Percentiles rank a stretch among this genome's conserved stretches.
Conservation (phyloP, 352 stramenopile genomes). For the Phytophthora kernoviae region DNA sequence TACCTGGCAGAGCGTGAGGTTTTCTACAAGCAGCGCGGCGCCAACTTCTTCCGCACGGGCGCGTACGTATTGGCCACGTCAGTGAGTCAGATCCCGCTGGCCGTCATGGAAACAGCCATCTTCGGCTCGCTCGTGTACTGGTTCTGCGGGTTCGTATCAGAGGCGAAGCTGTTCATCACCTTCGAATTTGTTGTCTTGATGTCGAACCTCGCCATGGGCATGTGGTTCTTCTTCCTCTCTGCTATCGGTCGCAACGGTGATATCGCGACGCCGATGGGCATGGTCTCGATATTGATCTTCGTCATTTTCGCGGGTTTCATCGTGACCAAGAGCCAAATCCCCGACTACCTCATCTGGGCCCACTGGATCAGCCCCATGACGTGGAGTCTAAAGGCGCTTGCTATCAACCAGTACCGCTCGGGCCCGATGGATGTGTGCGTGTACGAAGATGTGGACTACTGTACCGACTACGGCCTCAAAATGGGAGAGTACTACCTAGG, state of each 20-base stretch:
- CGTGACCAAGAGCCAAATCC: no score
- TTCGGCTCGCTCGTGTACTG: slow-evolving; percentile 86
- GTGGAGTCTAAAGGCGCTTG: slow-evolving; percentile 40
- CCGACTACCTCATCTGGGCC: no score
- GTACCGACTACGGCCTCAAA: slow-evolving; percentile 19
- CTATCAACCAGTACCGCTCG: slow-evolving; percentile 42
- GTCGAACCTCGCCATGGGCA: slow-evolving; percentile 42
- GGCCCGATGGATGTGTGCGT: slow-evolving; percentile 23
- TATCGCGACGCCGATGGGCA: slow-evolving; percentile 36
- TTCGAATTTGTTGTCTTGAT: slow-evolving; percentile 47
- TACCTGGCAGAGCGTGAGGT: slow-evolving; percentile 57
- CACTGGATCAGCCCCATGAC: slow-evolving; percentile 50
- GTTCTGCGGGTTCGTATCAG: slow-evolving; percentile 61
- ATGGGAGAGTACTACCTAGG: slow-evolving; percentile 43
- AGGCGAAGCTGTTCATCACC: slow-evolving; percentile 30
- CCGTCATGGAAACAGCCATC: slow-evolving; percentile 56
- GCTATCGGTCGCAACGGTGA: slow-evolving; percentile 20
- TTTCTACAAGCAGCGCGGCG: slow-evolving; percentile 82
- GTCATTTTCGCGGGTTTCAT: slow-evolving; percentile 33
- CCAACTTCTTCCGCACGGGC: slow-evolving; percentile 29
- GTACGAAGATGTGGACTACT: slow-evolving; percentile 9
- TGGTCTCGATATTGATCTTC: slow-evolving; percentile 43
- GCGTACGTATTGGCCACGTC: slow-evolving; percentile 59
- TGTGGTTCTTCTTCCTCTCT: slow-evolving; percentile 15
- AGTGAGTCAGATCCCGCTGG: slow-evolving; percentile 33